These are phyloP conservation scores for Chaetomiaceae sp. DNA, from an alignment of 2,329 filamentous ascomycete species.

Conservation along the genomic window DNA sequence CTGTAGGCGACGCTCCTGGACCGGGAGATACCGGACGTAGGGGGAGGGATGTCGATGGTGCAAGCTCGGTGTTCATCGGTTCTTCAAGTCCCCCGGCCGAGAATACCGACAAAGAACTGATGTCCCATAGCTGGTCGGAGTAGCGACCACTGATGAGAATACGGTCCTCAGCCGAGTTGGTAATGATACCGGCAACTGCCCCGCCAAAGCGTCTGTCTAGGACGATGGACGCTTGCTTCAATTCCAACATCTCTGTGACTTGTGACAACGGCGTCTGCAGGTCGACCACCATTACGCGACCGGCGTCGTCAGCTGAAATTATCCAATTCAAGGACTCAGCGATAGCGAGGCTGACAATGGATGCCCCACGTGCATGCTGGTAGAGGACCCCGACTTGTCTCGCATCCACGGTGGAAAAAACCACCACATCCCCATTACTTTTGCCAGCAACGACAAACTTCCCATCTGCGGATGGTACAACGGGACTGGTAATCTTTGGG, in stretches of 20 bases:
- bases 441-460: constrained; percentile 28
- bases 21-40: background rate
- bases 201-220: constrained; percentile 18
- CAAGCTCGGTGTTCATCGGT: too few relatives aligned
- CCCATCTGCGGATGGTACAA: constrained; percentile 16
- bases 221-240: constrained; percentile 9
- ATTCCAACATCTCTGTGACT: background rate
- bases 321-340: constrained; percentile 22
- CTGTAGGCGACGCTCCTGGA: background rate
- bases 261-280: constrained; percentile 1
- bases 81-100: too few relatives aligned
- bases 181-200: constrained; percentile 18
- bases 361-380: constrained; percentile 23
- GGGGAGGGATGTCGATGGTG: background rate
- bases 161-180: constrained; percentile 21
- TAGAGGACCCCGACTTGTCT: constrained; percentile 21
- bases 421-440: constrained; percentile 26
- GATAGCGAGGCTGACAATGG: constrained; percentile 23
- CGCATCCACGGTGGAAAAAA: constrained; percentile 24
- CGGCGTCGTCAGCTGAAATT: constrained; percentile 29
- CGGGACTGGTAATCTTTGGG: constrained; percentile 25
- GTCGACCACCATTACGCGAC: constrained; percentile 26
- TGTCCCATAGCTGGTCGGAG: constrained; percentile 25
- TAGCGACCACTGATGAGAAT: constrained; percentile 24
- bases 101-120: too few relatives aligned